phyloP scores from a whole-genome alignment of 2,329 filamentous ascomycete genomes.

The Dactylella cylindrospora region DNA sequence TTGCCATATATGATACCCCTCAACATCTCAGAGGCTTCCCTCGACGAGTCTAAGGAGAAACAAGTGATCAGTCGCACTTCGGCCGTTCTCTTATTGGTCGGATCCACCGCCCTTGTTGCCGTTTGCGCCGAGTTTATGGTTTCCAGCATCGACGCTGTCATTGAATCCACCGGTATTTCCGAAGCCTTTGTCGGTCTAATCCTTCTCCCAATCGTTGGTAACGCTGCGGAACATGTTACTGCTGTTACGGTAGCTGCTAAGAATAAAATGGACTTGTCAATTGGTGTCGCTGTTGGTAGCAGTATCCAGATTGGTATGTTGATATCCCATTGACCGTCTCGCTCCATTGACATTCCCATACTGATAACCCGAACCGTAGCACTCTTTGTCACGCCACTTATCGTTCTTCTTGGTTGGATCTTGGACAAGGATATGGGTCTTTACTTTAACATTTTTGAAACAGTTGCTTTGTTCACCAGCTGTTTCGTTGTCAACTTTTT shows the following conservation, averaged over 20 bases:
- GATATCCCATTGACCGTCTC: slow-evolving; percentile 23
- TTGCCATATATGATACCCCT: slow-evolving; percentile 33
- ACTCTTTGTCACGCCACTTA: slow-evolving; percentile 68
- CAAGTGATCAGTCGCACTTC: slow-evolving; percentile 52
- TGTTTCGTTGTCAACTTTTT: slow-evolving; percentile 86
- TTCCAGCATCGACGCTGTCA: slow-evolving; percentile 66
- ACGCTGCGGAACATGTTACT: slow-evolving; percentile 72
- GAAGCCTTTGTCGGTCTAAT: slow-evolving; percentile 72
- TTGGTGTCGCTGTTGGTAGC: slow-evolving; percentile 70
- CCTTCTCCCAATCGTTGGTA: slow-evolving; percentile 71
- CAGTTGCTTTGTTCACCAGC: slow-evolving; percentile 78
- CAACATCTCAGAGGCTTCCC: slow-evolving; percentile 40
- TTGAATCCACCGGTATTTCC: slow-evolving; percentile 60
- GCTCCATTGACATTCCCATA: not conserved
- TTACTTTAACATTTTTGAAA: slow-evolving; percentile 87
- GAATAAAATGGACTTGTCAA: slow-evolving; percentile 75
- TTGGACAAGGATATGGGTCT: slow-evolving; percentile 70
- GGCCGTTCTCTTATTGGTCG: slow-evolving; percentile 64
- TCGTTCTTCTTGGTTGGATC: slow-evolving; percentile 72
- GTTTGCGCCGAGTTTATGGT: slow-evolving; percentile 71
- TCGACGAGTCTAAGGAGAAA: slow-evolving; percentile 39
- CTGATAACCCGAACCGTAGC: slow-evolving; percentile 50
- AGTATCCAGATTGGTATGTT: slow-evolving; percentile 64
- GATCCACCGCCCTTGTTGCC: slow-evolving; percentile 67
- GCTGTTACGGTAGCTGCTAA: slow-evolving; percentile 70